Base-by-base conservation (phyloP, 805 yeast genomes). In the Sugiyamaella americana region DNA sequence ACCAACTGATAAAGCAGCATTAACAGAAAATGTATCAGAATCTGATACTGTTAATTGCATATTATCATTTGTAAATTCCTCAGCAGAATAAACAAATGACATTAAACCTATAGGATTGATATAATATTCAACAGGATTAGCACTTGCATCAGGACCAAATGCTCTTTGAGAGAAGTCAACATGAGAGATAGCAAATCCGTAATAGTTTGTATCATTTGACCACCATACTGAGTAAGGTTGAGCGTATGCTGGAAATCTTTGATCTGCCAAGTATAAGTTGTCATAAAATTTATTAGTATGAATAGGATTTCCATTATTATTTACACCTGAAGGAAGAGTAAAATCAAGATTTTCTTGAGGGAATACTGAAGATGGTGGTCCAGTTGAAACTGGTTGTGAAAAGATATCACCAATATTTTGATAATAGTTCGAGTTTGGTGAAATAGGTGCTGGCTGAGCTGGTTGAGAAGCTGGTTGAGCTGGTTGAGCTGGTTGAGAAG, bases 281-380 rank as follows among this genome's bases (percentile, higher is more conserved):
- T 78, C 75, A 64, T 76, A 84, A 63, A 85, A 86, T 65, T 84
- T 85, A 69, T 86, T 85, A 20, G 95, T 87, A 58, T 80, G 79
- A 50, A 75, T 71, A 1, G 81, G 69, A 8, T 52, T 55, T 29
- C 64, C 74, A 43, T 64, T 59, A 49, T 71, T 69, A 35, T 67
- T 63, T 32, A 75, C 79, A 30, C 77, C 77, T 2, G 53, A 54
- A 17, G 82, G 79, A 35, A 79, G 59, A 0, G 58, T 53, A 47
- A 78, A 60, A 10, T 74, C 74, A 41, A 76, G 68, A 2, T 61
- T 68, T 35, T 69, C 69, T 44, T 74, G 67, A 3, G 69, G 51
- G 64, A 79, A 79, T 42, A 74, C 68, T 0, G 68, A 46, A 5
- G 70, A 69, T 3, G 82, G 82, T 20, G 62, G 66, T 10, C 53